Evolutionary conservation across 345 rosid genomes (phyloP), one percentile per base, ranked within the genome.

Genomic region (Melaleuca alternifolia): DNA sequence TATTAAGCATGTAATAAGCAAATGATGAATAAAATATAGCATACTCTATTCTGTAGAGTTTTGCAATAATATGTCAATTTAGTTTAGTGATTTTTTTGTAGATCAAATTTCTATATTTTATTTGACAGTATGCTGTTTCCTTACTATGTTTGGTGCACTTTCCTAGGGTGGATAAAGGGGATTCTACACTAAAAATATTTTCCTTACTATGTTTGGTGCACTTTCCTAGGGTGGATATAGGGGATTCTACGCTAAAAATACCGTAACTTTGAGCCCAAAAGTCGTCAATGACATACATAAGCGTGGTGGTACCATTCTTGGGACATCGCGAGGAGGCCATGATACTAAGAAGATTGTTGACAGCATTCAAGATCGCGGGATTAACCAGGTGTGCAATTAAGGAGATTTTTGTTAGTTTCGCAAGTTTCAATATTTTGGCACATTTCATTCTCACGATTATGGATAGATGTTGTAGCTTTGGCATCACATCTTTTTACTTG

Each of bases 291-390:
- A 94, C 91, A 94, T 96, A 76, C 99, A 96, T 90, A 95, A 96
- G 89, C 95, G 99, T 6, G 98, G 96, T 82, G 99, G 99, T 84
- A 94, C 98, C 59, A 88, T 96, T 88, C 91, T 95, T 14, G 97
- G 96, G 51, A 94, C 99, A 53, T 96, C 98, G 46, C 88, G 95
- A 88, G 97, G 99, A 86, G 99, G 99, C 50, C 93, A 95, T 87
- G 96, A 94, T 92, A 95, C 94, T 51, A 79, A 88, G 13, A 95
- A 95, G 94, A 96, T 96, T 51, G 98, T 96, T 79, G 96, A 95
- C 89, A 96, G 97, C 93, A 96, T 96, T 89, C 97, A 95, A 87
- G 99, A 95, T 85, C 92, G 98, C 5, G 99, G 98, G 86, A 96
- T 96, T 62, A 96, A 95, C 89, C 97, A 94, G 95, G 99, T 86